Percentiles rank a stretch among this genome's conserved stretches.
Conservation (phyloP, 2,329 filamentous ascomycete species). For the Bisporella sp. region DNA sequence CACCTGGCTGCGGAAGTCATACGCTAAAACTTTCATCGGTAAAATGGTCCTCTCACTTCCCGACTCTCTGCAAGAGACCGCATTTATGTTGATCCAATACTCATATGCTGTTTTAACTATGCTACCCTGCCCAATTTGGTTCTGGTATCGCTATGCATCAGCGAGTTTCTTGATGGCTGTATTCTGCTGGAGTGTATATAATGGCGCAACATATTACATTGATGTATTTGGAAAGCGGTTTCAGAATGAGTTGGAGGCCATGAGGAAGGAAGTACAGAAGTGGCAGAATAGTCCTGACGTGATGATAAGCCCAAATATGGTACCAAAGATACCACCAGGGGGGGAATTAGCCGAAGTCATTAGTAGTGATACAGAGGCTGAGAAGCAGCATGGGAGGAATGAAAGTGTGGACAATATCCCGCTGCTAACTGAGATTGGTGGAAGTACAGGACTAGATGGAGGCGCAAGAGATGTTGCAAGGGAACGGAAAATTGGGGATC, state of each 20-base stretch:
- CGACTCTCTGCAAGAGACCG: slow-evolving; percentile 67
- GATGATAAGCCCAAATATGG: slow-evolving; percentile 32
- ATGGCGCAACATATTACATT: slow-evolving; percentile 96
- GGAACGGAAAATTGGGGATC: slow-evolving; percentile 36
- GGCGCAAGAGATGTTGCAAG: slow-evolving; percentile 39
- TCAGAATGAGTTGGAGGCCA: slow-evolving; percentile 87
- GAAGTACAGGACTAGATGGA: slow-evolving; percentile 37
- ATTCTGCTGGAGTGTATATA: slow-evolving; percentile 95
- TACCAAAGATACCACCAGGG: slow-evolving; percentile 26
- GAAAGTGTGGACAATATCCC: slow-evolving; percentile 47
- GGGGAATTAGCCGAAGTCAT: slow-evolving; percentile 12
- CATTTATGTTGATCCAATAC: slow-evolving; percentile 97
- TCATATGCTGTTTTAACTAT: slow-evolving; percentile 85
- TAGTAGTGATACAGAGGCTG: slow-evolving; percentile 6
- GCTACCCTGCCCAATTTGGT: slow-evolving; percentile 92
- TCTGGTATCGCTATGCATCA: slow-evolving; percentile 78
- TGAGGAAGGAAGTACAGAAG: slow-evolving; percentile 82
- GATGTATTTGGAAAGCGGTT: slow-evolving; percentile 96
- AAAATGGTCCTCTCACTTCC: slow-evolving; percentile 77
- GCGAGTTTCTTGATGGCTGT: slow-evolving; percentile 69
- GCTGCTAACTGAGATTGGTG: slow-evolving; percentile 34
- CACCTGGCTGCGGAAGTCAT: slow-evolving; percentile 91
- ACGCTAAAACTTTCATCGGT: slow-evolving; percentile 84
- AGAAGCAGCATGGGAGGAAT: slow-evolving; percentile 10
- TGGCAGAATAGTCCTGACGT: slow-evolving; percentile 64